Evolutionary conservation across 73 alveolate genomes (phyloP), one percentile per base, ranked within the genome.

Genomic region (Effrenium voratum): DNA sequence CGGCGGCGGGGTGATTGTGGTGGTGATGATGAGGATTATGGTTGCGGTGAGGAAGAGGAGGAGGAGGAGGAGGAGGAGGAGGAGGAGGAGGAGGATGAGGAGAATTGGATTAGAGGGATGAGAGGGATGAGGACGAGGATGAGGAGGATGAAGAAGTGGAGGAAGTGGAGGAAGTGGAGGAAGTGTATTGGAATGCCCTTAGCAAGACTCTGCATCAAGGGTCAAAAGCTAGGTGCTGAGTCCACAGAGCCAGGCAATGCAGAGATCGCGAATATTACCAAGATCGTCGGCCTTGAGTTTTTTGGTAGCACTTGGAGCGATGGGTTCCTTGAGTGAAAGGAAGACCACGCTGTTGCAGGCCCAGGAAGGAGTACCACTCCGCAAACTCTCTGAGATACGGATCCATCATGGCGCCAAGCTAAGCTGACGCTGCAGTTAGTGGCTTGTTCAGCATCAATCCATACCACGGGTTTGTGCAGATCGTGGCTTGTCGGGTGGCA

Each of bases 211-310:
- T n/a, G n/a, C n/a, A n/a, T n/a, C n/a, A n/a, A n/a, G n/a, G n/a
- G n/a, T n/a, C n/a, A n/a, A n/a, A n/a, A n/a, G n/a, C n/a, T n/a
- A n/a, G n/a, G n/a, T n/a, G n/a, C n/a, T n/a, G n/a, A n/a, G n/a
- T n/a, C n/a, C n/a, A n/a, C n/a, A 70, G 55, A 75, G 75, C 38
- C 40, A 90, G 99, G 99, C 87, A 99, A 99, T 97, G 99, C 99
- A 66, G 99, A 99, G 99, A 99, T 99, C 88, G 99, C 99, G 93
- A 99, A 99, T 99, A 98, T 99, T 73, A 99, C 99, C 99, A 99
- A 99, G 95, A 99, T 99, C 86, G 91, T 99, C n/a, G 99, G 99
- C 45, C 99, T 99, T 60, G 99, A 99, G 97, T 79, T 40, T 34
- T 50, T 30, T 50, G 72, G 73, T n/a, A 44, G 5, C 5, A 80